A percentile compares a stretch with the other conserved stretches of the same genome.
Conservation (phyloP, 73 alveolate genomes). For the Symbiodinium natans region DNA sequence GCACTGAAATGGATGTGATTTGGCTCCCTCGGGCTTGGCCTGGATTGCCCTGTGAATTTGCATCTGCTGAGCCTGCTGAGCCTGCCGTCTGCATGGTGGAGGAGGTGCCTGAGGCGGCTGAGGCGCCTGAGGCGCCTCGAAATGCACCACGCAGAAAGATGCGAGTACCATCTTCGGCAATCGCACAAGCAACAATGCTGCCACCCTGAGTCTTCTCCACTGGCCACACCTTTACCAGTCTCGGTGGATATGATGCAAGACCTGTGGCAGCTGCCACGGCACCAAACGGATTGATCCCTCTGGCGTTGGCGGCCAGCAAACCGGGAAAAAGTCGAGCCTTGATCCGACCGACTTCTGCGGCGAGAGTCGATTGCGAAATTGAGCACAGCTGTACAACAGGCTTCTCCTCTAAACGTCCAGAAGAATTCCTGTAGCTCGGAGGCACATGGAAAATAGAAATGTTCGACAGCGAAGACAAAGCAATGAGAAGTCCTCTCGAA, state of each 20-base stretch:
- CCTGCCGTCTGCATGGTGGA: background rate
- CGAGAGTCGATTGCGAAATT: constrained; percentile 33
- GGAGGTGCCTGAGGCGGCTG: background rate
- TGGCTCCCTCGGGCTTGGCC: background rate
- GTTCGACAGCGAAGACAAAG: constrained; percentile 50
- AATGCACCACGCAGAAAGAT: constrained; percentile 38
- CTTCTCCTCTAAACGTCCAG: constrained; percentile 55
- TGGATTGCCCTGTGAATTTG: background rate
- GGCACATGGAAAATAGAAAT: constrained; percentile 70
- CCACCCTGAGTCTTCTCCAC: constrained; percentile 65
- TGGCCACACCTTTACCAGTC: constrained; percentile 35
- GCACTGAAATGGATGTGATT: constrained; percentile 48
- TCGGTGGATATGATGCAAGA: constrained; percentile 33
- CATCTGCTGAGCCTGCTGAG: background rate
- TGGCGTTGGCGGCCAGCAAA: constrained; percentile 28
- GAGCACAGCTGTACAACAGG: constrained; percentile 64
- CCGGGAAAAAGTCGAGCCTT: constrained; percentile 77
- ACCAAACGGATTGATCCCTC: constrained; percentile 70
- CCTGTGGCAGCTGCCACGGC: constrained; percentile 28
- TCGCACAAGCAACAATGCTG: constrained; percentile 37
- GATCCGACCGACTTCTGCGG: constrained; percentile 79
- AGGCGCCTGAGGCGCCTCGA: background rate
- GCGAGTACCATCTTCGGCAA: constrained; percentile 94
- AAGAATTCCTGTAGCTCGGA: constrained; percentile 27
- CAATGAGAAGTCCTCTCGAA: constrained; percentile 63